phyloP scores from a whole-genome alignment of 129 eudicot species.

The Centrapalus pauciflorus region DNA sequence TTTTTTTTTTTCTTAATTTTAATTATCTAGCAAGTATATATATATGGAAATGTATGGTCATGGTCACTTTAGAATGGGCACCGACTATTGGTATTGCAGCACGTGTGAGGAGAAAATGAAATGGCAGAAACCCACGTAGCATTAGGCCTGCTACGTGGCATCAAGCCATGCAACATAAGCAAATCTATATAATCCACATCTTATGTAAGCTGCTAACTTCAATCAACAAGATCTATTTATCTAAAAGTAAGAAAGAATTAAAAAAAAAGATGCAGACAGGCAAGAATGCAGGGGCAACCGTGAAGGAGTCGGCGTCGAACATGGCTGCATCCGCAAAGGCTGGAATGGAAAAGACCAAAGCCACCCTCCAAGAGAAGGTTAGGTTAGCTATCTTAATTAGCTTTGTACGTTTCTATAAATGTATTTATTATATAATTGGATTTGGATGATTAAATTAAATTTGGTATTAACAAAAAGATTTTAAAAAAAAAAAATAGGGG shows the following conservation, averaged over 20 bases:
- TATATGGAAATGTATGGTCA: too few species aligned
- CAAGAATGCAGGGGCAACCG: slow-evolving; percentile 28
- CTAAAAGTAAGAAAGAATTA: slow-evolving; percentile 6
- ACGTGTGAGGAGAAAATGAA: neutral
- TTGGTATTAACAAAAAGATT: too few species aligned
- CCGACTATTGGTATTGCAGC: neutral
- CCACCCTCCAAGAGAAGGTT: slow-evolving; percentile 62
- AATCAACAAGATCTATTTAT: neutral
- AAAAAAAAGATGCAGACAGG: slow-evolving; percentile 40
- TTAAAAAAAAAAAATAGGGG: too few species aligned
- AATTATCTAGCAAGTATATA: too few species aligned
- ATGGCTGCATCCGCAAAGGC: slow-evolving; percentile 48
- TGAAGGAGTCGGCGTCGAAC: slow-evolving; percentile 41
- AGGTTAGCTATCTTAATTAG: too few species aligned
- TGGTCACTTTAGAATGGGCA: neutral
- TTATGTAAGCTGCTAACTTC: neutral
- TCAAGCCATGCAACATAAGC: neutral
- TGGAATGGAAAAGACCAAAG: slow-evolving; percentile 60
- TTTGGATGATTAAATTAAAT: too few species aligned
- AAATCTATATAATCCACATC: slow-evolving; percentile 8
- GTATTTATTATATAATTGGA: too few species aligned
- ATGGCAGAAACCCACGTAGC: slow-evolving; percentile 11
- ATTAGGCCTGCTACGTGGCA: slow-evolving; percentile 2
- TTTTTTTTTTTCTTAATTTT: too few species aligned
- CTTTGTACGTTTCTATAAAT: too few species aligned